Percentiles rank a stretch among this genome's conserved stretches.
phyloP scores from a whole-genome alignment of 345 rosid species.

The Excoecaria agallocha region DNA sequence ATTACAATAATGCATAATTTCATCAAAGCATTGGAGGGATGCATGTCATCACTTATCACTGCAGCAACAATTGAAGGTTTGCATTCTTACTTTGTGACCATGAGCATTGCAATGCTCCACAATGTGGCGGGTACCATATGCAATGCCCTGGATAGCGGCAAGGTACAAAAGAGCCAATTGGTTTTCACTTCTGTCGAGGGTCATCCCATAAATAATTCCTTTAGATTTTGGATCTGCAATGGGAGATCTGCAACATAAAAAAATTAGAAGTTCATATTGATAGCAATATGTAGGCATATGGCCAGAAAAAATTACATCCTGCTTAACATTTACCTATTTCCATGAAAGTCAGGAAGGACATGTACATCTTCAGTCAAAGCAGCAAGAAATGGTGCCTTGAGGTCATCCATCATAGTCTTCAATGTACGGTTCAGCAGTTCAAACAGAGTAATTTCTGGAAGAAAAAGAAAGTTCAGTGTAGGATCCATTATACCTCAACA shows the following conservation, averaged over 20 bases:
- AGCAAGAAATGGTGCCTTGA: constrained; percentile 69
- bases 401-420: constrained; percentile 51
- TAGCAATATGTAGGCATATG: constrained; percentile 4
- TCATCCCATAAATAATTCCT: constrained; percentile 78
- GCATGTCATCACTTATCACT: background rate
- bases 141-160: constrained; percentile 78
- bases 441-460: constrained; percentile 72
- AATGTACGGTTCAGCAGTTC: constrained; percentile 62
- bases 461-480: constrained; percentile 11
- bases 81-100: constrained; percentile 73
- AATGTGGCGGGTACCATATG: constrained; percentile 91
- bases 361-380: constrained; percentile 77
- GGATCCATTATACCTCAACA: background rate
- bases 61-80: background rate
- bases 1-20: no score
- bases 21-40: background rate
- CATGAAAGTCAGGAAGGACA: constrained; percentile 87
- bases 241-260: constrained; percentile 69
- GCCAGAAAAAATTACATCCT: background rate
- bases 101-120: constrained; percentile 88
- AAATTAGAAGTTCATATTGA: constrained; percentile 7
- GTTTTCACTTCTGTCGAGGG: constrained; percentile 78
- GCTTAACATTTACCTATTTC: constrained; percentile 61
- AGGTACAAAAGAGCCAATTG: constrained; percentile 84
- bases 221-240: constrained; percentile 82